A percentile compares a stretch with the other conserved stretches of the same genome.
phyloP scores from a whole-genome alignment of 805 yeast genomes.

The Wickerhamomyces mucosus region DNA sequence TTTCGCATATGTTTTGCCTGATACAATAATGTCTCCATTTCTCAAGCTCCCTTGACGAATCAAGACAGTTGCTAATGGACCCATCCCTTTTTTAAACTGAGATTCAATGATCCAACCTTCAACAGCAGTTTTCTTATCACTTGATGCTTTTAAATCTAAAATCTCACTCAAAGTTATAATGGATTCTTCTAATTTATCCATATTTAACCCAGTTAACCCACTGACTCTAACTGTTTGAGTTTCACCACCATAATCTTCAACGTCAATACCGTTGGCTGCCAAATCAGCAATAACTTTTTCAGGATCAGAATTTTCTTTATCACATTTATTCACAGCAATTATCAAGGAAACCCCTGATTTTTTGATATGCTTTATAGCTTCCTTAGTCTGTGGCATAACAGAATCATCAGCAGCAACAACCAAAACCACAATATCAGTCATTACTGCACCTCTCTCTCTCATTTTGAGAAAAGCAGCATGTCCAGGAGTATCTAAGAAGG shows the following conservation, averaged over 20 bases:
- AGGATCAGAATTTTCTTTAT: constrained; percentile 64
- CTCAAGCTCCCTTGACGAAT: constrained; percentile 71
- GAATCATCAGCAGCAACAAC: constrained; percentile 98
- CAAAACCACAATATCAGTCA: constrained; percentile 84
- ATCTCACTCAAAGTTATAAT: constrained; percentile 78
- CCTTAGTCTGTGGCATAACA: constrained; percentile 94
- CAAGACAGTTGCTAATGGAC: constrained; percentile 77
- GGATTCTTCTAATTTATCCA: constrained; percentile 85
- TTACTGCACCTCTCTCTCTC: constrained; percentile 93
- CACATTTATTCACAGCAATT: constrained; percentile 91
- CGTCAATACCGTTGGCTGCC: constrained; percentile 66
- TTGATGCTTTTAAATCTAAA: constrained; percentile 62
- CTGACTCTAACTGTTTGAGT: constrained; percentile 82
- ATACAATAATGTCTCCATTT: constrained; percentile 65
- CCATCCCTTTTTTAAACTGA: constrained; percentile 70
- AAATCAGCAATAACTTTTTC: constrained; percentile 74
- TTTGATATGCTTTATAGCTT: constrained; percentile 89
- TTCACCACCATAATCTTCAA: constrained; percentile 94
- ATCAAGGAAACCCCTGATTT: constrained; percentile 74
- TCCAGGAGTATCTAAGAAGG: constrained; percentile 95
- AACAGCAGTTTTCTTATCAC: constrained; percentile 31
- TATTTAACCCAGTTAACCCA: constrained; percentile 82
- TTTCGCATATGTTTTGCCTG: constrained; percentile 82
- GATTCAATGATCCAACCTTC: constrained; percentile 94
- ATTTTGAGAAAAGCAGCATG: constrained; percentile 94